These are phyloP conservation scores for Monosporascus sp. DNA, from an alignment of 2,329 filamentous ascomycete genomes.

Conservation along the genomic window DNA sequence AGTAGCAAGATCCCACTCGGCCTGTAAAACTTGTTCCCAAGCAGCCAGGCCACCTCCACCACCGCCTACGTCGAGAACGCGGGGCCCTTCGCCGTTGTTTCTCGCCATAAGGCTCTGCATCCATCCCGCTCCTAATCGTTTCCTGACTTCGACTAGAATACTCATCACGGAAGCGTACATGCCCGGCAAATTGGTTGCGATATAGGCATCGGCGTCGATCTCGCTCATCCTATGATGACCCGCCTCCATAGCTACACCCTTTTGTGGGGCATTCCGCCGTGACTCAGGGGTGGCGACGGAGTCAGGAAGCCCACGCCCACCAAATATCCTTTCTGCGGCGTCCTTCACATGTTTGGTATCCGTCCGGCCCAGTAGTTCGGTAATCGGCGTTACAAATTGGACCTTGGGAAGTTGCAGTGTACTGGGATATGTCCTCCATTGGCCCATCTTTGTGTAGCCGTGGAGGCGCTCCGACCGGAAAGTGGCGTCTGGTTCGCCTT, in stretches of 20 bases:
- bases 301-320: slow-evolving; percentile 69
- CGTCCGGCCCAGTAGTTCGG: slow-evolving; percentile 59
- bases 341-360: slow-evolving; percentile 70
- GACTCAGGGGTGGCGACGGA: slow-evolving; percentile 66
- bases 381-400: slow-evolving; percentile 66
- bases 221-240: slow-evolving; percentile 63
- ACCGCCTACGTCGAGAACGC: slow-evolving; percentile 68
- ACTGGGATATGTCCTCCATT: slow-evolving; percentile 66
- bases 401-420: slow-evolving; percentile 70
- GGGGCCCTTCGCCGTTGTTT: slow-evolving; percentile 50
- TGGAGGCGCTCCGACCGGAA: slow-evolving; percentile 56
- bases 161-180: slow-evolving; percentile 65
- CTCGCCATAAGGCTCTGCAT: slow-evolving; percentile 57
- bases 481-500: slow-evolving; percentile 25
- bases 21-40: slow-evolving; percentile 71
- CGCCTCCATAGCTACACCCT: slow-evolving; percentile 59
- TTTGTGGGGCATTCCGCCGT: slow-evolving; percentile 54
- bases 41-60: slow-evolving; percentile 70
- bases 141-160: slow-evolving; percentile 67
- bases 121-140: slow-evolving; percentile 67
- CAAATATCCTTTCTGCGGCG: slow-evolving; percentile 69
- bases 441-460: slow-evolving; percentile 67
- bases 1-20: slow-evolving; percentile 72
- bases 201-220: slow-evolving; percentile 69
- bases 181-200: slow-evolving; percentile 64